phyloP scores from a whole-genome alignment of 202 grass and related monocot species.

The Musa balbisiana region DNA sequence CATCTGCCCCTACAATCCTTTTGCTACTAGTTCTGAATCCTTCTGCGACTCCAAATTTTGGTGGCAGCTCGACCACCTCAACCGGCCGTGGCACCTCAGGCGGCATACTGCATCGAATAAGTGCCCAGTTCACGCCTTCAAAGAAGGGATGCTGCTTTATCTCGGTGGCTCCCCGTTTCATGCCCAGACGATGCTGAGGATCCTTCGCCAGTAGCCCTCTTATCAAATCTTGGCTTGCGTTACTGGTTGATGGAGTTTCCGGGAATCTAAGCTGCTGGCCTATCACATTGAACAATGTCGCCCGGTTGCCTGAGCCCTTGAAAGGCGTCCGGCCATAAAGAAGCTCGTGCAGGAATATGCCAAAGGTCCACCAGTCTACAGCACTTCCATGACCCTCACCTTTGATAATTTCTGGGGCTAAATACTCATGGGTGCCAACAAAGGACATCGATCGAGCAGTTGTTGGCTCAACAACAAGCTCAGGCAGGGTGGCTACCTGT shows the following conservation, averaged over 20 bases:
- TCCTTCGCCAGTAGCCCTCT: conserved; percentile 84
- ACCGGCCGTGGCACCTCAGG: conserved; percentile 73
- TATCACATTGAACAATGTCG: conserved; percentile 92
- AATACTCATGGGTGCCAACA: conserved; percentile 89
- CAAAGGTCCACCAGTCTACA: conserved; percentile 98
- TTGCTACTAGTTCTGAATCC: conserved; percentile 26
- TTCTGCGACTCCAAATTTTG: conserved; percentile 33
- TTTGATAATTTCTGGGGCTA: conserved; percentile 96
- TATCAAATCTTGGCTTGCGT: conserved; percentile 76
- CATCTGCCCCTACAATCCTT: conserved; percentile 41
- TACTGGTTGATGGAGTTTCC: conserved; percentile 74
- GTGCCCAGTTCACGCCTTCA: conserved; percentile 94
- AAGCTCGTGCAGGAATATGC: conserved; percentile 90
- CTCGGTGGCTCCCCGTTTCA: conserved; percentile 90
- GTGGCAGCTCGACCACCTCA: conserved; percentile 38
- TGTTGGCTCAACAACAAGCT: conserved; percentile 84
- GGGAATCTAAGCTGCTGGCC: conserved; percentile 95
- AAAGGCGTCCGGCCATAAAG: conserved; percentile 88
- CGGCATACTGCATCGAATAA: conserved; percentile 92
- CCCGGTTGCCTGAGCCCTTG: conserved; percentile 89
- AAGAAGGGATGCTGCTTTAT: conserved; percentile 97
- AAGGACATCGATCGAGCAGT: conserved; percentile 92
- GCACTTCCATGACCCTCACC: conserved; percentile 95
- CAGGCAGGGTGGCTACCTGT: conserved; percentile 38
- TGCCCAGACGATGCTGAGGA: conserved; percentile 75